Conservation (phyloP, 1,139 yeast species). For the Pichia inconspicua region DNA sequence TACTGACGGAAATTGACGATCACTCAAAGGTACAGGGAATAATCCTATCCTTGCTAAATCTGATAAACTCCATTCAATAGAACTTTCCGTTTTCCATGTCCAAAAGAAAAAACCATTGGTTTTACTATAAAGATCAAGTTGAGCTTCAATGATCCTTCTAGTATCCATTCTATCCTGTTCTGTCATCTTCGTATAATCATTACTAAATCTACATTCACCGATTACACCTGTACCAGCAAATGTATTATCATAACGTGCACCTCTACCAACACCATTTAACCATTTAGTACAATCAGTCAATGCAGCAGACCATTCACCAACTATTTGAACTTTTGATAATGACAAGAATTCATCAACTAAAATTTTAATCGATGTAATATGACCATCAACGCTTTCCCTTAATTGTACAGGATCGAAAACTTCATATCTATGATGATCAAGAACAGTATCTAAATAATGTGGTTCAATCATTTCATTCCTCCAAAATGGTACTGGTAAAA, state of each 20-base stretch:
- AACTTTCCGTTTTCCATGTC: slow-evolving; percentile 84
- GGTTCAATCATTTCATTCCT: slow-evolving; percentile 30
- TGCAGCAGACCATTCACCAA: slow-evolving; percentile 53
- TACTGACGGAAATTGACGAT: slow-evolving; percentile 51
- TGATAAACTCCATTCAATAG: slow-evolving; percentile 82
- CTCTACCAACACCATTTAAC: slow-evolving; percentile 87
- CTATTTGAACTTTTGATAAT: slow-evolving; percentile 58
- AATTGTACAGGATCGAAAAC: slow-evolving; percentile 66
- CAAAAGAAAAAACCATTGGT: slow-evolving; percentile 84
- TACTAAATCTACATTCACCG: slow-evolving; percentile 59
- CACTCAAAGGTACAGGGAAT: slow-evolving; percentile 70
- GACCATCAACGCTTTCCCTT: slow-evolving; percentile 48
- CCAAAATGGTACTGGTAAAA: slow-evolving; percentile 57
- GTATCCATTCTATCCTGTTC: slow-evolving; percentile 46
- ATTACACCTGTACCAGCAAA: slow-evolving; percentile 38
- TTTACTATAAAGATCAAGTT: slow-evolving; percentile 72
- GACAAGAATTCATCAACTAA: slow-evolving; percentile 32
- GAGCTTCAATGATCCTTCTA: slow-evolving; percentile 78
- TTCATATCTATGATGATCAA: slow-evolving; percentile 92
- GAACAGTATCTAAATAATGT: slow-evolving; percentile 53
- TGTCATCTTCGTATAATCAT: slow-evolving; percentile 55
- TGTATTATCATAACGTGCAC: slow-evolving; percentile 78
- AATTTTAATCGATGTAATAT: slow-evolving; percentile 36
- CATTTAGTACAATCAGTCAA: slow-evolving; percentile 76
- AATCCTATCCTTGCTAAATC: slow-evolving; percentile 48